phyloP scores from a whole-genome alignment of 148 eudicot genomes.

The Rheum nobile region DNA sequence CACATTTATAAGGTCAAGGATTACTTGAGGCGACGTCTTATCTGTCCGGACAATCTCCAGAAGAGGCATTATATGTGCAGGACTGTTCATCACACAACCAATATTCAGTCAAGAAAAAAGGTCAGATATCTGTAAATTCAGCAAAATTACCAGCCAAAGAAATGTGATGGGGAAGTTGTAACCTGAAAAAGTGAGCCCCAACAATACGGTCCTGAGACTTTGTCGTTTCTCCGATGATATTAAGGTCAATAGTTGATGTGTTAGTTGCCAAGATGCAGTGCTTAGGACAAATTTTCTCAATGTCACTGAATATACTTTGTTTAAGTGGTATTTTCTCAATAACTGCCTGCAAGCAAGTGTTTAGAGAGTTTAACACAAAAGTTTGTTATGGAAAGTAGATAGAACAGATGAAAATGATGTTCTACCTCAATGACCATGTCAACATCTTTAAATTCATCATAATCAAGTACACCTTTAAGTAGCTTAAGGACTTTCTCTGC shows the following conservation, averaged over 20 bases:
- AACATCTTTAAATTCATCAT: slow-evolving; percentile 69
- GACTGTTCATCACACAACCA: slow-evolving; percentile 45
- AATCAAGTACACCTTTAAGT: slow-evolving; percentile 81
- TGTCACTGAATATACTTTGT: slow-evolving; percentile 70
- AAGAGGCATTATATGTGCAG: slow-evolving; percentile 93
- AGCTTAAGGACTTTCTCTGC: slow-evolving; percentile 64
- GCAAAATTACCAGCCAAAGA: too few species aligned
- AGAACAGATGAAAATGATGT: slow-evolving; percentile 1
- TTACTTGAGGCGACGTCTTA: slow-evolving; percentile 80
- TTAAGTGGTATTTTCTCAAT: slow-evolving; percentile 69
- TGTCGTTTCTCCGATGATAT: slow-evolving; percentile 64
- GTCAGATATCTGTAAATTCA: too few species aligned
- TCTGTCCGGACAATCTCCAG: slow-evolving; percentile 86
- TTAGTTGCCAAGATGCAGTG: slow-evolving; percentile 94
- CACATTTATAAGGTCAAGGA: slow-evolving; percentile 76
- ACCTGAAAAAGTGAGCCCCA: slow-evolving; percentile 99
- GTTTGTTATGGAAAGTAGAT: not conserved
- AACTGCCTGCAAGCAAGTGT: slow-evolving; percentile 52
- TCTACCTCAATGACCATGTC: slow-evolving; percentile 96
- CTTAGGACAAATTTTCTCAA: slow-evolving; percentile 79
- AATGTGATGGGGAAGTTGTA: slow-evolving; percentile 1
- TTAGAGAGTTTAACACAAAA: not conserved
- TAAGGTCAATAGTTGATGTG: slow-evolving; percentile 87
- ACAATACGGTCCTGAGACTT: slow-evolving; percentile 66
- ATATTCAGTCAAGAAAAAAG: not conserved